These are phyloP conservation scores for Kuraishia capsulata DNA, from an alignment of 805 yeast genomes.

Conservation along the genomic window DNA sequence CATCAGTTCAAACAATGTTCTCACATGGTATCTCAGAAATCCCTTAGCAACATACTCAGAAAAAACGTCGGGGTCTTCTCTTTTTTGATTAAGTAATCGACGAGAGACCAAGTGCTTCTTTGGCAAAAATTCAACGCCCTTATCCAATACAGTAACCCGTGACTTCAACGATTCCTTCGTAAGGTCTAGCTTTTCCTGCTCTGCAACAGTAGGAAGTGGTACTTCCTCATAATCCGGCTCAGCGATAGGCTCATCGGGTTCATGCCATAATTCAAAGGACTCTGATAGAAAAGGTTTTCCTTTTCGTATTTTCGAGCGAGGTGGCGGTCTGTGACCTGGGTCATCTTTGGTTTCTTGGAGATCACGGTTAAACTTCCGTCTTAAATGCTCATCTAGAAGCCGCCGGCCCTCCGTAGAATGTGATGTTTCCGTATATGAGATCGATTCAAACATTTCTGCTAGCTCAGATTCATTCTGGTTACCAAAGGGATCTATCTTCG, in stretches of 20 bases:
- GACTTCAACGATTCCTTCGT: not conserved
- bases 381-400: not conserved
- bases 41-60: not conserved
- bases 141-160: not conserved
- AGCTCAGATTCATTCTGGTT: too few relatives aligned
- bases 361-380: not conserved
- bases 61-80: not conserved
- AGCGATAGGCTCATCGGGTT: not conserved
- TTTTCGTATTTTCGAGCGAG: not conserved
- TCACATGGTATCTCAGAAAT: constrained; percentile 5
- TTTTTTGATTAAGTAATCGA: not conserved
- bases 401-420: not conserved
- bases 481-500: too few relatives aligned
- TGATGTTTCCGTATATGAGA: not conserved
- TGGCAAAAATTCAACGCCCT: not conserved
- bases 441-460: not conserved
- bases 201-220: not conserved
- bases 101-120: not conserved
- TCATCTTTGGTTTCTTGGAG: not conserved
- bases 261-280: not conserved
- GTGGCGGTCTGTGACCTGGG: too few relatives aligned
- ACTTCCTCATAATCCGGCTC: not conserved
- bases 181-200: not conserved
- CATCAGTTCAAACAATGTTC: constrained; percentile 32
- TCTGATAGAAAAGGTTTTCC: not conserved